Evolutionary conservation across 768 basidiomycete genomes (phyloP).

Genomic region (Russula sp.): DNA sequence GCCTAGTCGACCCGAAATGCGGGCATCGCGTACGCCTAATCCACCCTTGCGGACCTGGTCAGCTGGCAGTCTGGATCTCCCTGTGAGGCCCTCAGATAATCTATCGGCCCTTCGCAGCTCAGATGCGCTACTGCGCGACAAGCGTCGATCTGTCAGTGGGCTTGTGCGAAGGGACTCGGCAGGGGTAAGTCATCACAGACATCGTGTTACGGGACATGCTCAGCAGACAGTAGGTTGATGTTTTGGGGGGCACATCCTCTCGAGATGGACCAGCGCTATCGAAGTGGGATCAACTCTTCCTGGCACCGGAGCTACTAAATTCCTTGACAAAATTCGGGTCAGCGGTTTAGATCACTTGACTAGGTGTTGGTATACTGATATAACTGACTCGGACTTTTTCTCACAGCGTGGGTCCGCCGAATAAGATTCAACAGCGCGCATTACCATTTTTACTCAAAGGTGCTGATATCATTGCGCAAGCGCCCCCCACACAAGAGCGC

Average conservation of each 20-base stretch:
- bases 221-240: conserved; percentile 44
- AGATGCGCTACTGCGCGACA: conserved; percentile 53
- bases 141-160: conserved; percentile 70
- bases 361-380: conserved; percentile 7
- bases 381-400: conserved; percentile 12
- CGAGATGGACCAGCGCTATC: conserved; percentile 83
- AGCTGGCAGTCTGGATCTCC: conserved; percentile 72
- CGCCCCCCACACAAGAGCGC: conserved; percentile 96
- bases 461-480: conserved; percentile 97
- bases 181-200: conserved; percentile 49
- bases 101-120: conserved; percentile 39
- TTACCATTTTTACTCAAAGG: conserved; percentile 92
- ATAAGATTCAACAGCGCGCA: conserved; percentile 97
- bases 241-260: conserved; percentile 50
- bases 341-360: conserved; percentile 36
- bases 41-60: conserved; percentile 83
- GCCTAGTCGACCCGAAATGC: conserved; percentile 62
- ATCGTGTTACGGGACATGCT: conserved; percentile 20
- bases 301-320: conserved; percentile 82
- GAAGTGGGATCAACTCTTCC: conserved; percentile 92
- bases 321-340: conserved; percentile 94
- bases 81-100: conserved; percentile 51
- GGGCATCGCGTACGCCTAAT: conserved; percentile 60
- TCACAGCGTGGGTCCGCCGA: conserved; percentile 88
- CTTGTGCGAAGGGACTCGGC: conserved; percentile 72